These are phyloP conservation scores for Cocos nucifera DNA, from an alignment of 176 grass and related monocot genomes.

Conservation along the genomic window DNA sequence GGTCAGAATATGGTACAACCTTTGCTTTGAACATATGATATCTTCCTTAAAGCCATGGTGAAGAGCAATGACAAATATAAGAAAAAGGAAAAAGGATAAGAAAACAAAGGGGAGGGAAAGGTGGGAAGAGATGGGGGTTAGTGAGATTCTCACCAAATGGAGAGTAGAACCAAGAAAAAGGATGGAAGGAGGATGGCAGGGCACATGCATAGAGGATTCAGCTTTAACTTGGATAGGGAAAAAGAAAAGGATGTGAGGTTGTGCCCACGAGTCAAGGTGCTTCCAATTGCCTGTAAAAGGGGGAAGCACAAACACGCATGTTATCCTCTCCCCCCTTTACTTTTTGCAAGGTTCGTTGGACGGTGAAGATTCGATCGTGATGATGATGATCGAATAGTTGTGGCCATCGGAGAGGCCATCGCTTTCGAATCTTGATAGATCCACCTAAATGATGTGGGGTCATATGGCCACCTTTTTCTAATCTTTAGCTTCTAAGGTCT, in stretches of 20 bases:
- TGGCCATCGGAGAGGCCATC: not conserved
- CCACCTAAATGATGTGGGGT: not conserved
- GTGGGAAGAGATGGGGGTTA: not conserved
- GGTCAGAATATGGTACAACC: conserved; percentile 11
- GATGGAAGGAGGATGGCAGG: not conserved
- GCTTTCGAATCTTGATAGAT: not conserved
- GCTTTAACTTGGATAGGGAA: conserved; percentile 1
- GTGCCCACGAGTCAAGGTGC: not conserved
- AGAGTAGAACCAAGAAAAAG: not conserved
- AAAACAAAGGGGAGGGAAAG: not conserved
- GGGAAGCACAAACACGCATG: not conserved
- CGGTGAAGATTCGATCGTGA: too few relatives aligned
- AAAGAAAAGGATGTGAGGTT: not conserved
- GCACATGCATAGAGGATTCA: not conserved
- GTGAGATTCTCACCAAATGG: not conserved
- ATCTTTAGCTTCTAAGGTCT: not conserved
- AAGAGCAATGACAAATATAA: not conserved
- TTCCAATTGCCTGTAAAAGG: not conserved
- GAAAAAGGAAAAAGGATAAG: not conserved
- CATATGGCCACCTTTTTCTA: not conserved
- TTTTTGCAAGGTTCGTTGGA: too few relatives aligned
- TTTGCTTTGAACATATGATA: conserved; percentile 14
- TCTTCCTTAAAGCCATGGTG: not conserved
- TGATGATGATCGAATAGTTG: too few relatives aligned
- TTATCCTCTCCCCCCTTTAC: not conserved